phyloP scores from a whole-genome alignment of 2,329 filamentous ascomycete genomes.

The Cladosporium austrohemisphaericum region DNA sequence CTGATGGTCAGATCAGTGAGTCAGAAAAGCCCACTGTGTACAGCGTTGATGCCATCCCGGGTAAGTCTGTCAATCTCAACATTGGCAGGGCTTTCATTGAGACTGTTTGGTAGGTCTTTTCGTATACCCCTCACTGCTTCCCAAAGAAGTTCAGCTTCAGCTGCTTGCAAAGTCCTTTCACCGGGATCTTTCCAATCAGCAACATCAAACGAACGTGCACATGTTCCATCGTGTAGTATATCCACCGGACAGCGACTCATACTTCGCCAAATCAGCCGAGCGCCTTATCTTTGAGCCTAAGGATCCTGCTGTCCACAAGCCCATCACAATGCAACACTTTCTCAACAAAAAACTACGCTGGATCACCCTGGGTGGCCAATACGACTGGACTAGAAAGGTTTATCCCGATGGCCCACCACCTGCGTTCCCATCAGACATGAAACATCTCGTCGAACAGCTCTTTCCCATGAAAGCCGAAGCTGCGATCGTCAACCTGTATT shows the following conservation, averaged over 20 bases:
- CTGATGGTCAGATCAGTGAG: neutral
- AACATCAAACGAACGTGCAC: conserved; percentile 86
- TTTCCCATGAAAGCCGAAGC: conserved; percentile 83
- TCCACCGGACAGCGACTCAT: conserved; percentile 45
- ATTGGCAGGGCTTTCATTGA: conserved; percentile 19
- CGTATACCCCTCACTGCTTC: conserved; percentile 71
- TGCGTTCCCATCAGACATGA: conserved; percentile 70
- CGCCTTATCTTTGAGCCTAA: conserved; percentile 52
- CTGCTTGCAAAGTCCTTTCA: conserved; percentile 74
- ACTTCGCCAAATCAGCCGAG: conserved; percentile 45
- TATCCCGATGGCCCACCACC: conserved; percentile 71
- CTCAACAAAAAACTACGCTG: conserved; percentile 81
- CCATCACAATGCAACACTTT: conserved; percentile 65
- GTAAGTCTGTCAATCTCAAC: conserved; percentile 43
- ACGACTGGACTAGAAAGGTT: conserved; percentile 86
- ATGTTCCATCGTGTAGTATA: conserved; percentile 73
- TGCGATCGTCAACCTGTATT: conserved; percentile 92
- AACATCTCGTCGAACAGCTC: conserved; percentile 60
- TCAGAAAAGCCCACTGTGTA: conserved; percentile 37
- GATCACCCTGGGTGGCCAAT: conserved; percentile 92
- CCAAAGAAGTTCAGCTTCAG: conserved; percentile 62
- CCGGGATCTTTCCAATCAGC: conserved; percentile 66
- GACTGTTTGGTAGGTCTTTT: conserved; percentile 58
- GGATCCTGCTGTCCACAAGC: conserved; percentile 69
- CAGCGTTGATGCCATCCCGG: conserved; percentile 64